Conservation (phyloP, 2,329 filamentous ascomycete genomes). For the Colletotrichum filicis region DNA sequence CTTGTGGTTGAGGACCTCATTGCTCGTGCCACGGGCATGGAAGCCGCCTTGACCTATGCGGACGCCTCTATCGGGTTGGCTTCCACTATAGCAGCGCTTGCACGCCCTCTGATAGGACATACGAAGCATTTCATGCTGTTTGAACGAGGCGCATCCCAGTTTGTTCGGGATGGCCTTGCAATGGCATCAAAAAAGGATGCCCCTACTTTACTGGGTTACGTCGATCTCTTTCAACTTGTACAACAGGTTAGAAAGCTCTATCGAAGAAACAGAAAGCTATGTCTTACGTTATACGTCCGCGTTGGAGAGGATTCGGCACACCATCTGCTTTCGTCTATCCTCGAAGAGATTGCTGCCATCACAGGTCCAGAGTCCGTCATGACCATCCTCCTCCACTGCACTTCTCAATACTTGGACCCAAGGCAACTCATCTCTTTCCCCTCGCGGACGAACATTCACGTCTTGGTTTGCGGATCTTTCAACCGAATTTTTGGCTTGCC, state of each 20-base stretch:
- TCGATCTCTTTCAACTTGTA: slow-evolving; percentile 13
- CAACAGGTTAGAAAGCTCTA: slow-evolving; percentile 10
- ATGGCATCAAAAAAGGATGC: slow-evolving; percentile 3
- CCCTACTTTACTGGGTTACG: neutral
- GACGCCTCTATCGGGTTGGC: slow-evolving; percentile 27
- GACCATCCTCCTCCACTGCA: slow-evolving; percentile 29
- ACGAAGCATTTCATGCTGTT: slow-evolving; percentile 2
- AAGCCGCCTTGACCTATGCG: slow-evolving; percentile 23
- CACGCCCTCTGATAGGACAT: neutral
- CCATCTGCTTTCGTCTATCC: slow-evolving; percentile 1
- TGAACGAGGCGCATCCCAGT: slow-evolving; percentile 10
- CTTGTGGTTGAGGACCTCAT: slow-evolving; percentile 21
- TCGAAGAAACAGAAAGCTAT: neutral
- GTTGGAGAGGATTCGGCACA: slow-evolving; percentile 8
- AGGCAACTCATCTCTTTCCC: slow-evolving; percentile 1
- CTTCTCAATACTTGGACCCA: slow-evolving; percentile 5
- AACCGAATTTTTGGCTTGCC: slow-evolving; percentile 19
- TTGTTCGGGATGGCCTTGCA: neutral
- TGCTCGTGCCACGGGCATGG: slow-evolving; percentile 7
- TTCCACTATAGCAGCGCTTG: slow-evolving; percentile 30
- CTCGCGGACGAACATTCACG: neutral
- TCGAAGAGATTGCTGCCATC: slow-evolving; percentile 7
- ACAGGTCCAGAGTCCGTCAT: slow-evolving; percentile 13
- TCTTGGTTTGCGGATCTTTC: slow-evolving; percentile 26
- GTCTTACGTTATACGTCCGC: slow-evolving; percentile 1